phyloP scores from a whole-genome alignment of 2,329 filamentous ascomycete species.

The Sporothrix brunneoviolacea region DNA sequence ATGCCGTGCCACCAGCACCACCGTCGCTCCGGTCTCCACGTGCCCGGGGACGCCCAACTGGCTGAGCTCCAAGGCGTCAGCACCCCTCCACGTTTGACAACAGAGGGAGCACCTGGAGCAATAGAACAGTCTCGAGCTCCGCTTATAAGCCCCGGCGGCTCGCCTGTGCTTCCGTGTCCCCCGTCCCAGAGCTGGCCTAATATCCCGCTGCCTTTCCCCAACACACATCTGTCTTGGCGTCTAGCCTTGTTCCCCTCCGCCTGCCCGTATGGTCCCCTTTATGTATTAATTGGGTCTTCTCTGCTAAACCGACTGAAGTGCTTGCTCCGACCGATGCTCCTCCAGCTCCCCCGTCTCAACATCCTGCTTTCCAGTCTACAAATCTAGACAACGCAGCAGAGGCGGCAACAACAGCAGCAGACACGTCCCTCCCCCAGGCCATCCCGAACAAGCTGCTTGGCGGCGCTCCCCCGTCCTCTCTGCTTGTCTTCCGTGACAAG shows the following conservation, averaged over 20 bases:
- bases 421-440: not conserved
- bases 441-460: not conserved
- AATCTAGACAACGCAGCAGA: not conserved
- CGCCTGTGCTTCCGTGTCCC: constrained; percentile 4
- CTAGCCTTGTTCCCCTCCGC: constrained; percentile 4
- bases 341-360: not conserved
- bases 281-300: not conserved
- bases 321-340: not conserved
- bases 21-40: too few relatives aligned
- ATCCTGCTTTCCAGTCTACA: not conserved
- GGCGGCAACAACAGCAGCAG: not conserved
- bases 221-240: constrained; percentile 1
- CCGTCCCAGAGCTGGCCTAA: not conserved
- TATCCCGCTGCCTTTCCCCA: constrained; percentile 1
- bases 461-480: not conserved
- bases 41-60: not conserved
- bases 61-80: not conserved
- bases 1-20: too few relatives aligned
- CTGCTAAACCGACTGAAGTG: constrained; percentile 5
- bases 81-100: too few relatives aligned
- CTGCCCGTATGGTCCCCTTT: not conserved
- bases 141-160: constrained; percentile 11
- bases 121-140: not conserved
- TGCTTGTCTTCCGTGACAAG: not conserved
- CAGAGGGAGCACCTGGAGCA: too few relatives aligned